Evolutionary conservation across 1,139 yeast genomes (phyloP).

Genomic region (Wickerhamomyces sp.): DNA sequence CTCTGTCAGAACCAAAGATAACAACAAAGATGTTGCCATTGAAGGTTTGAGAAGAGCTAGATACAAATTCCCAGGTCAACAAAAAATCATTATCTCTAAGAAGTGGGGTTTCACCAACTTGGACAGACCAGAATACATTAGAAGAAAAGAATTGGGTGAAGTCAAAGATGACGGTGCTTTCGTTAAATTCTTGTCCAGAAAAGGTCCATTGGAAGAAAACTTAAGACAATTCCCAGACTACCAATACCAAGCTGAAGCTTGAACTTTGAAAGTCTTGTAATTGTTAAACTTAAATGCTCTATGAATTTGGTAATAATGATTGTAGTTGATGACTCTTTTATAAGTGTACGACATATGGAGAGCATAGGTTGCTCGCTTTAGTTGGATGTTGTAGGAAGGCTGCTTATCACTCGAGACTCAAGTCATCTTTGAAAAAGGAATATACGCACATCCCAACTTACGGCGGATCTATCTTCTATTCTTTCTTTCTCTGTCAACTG

Average conservation of each 20-base stretch:
- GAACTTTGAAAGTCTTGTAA: no score
- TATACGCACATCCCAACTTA: no score
- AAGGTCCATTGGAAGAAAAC: slow-evolving; percentile 93
- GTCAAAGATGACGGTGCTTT: slow-evolving; percentile 99
- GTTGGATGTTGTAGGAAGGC: not conserved
- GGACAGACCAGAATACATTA: slow-evolving; percentile 95
- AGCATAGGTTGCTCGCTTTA: not conserved
- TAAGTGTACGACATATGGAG: not conserved
- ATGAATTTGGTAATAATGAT: no score
- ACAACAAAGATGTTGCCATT: slow-evolving; percentile 93
- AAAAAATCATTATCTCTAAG: slow-evolving; percentile 97
- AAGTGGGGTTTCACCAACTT: slow-evolving; percentile 99
- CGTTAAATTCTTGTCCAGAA: slow-evolving; percentile 95
- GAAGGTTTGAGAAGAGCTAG: slow-evolving; percentile 99
- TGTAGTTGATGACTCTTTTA: no score
- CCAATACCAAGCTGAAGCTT: slow-evolving; percentile 34
- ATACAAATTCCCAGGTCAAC: slow-evolving; percentile 99
- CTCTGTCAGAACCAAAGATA: slow-evolving; percentile 98
- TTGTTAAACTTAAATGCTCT: not conserved
- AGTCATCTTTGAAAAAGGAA: no score
- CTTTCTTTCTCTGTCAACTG: no score
- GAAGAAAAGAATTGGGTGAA: slow-evolving; percentile 94
- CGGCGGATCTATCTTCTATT: no score
- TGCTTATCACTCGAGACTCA: no score
- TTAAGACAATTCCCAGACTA: slow-evolving; percentile 95